Base-by-base conservation (phyloP, 345 rosid genomes). In the Bruguiera gymnorhiza region DNA sequence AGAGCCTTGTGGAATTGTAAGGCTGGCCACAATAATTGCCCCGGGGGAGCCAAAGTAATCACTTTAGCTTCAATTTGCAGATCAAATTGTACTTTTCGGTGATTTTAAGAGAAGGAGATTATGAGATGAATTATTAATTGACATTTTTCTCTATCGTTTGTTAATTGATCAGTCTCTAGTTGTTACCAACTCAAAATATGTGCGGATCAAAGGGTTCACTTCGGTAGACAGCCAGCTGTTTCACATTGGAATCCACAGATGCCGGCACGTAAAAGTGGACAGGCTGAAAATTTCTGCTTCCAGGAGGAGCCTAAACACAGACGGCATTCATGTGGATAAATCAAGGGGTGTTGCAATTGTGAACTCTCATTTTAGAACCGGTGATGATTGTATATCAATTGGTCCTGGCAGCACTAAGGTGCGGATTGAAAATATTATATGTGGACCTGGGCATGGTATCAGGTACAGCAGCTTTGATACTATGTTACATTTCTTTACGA, bases 341-440 rank as follows among this genome's bases (percentile, higher is more conserved):
- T 80, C 83, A 0, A 76, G 5, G 6, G 27, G 74, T 20, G 73
- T 80, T 6, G 21, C 7, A 3, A 74, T 80, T 32, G 10, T 57
- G 4, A 61, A 29, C 18, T 70, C 59, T 6, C 10, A 18, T 20
- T 73, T 80, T 20, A 70, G 60, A 43, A 80, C 78, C 0, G 80
- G 83, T 21, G 83, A 80, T 10, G 80, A 80, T 2, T 80, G 83
- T 59, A 62, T 76, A 52, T 73, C 80, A 19, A 39, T 80, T 7
- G 83, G 79, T 20, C 68, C 72, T 1, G 81, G 76, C 9, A 68
- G 76, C 15, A 68, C 76, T 5, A 34, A 23, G 19, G 70, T 80
- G 37, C 54, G 71, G 71, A 57, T 80, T 6, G 76, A 74, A 55
- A 66, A 19, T 61, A 62, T 80, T 60, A 68, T 27, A 29, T 80